Base-by-base conservation (phyloP, 2,329 filamentous ascomycete species). In the Fusarium chuoi region DNA sequence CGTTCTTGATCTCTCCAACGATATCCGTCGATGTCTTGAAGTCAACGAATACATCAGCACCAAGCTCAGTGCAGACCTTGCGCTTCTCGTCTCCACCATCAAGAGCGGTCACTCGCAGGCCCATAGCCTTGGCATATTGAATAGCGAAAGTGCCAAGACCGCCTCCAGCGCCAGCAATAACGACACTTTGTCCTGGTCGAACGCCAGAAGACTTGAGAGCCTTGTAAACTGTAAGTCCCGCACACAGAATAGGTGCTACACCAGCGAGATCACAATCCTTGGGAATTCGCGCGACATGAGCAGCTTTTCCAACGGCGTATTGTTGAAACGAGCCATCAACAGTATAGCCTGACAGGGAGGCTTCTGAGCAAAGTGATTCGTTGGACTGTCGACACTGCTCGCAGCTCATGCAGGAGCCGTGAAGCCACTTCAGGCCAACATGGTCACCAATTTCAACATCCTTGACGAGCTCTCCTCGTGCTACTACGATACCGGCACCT, bases 241-340 rank as follows among this genome's bases (percentile, higher is more conserved):
- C 93, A 82, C 93, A 96, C n/a, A 96, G 88, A 48, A 96, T 88
- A 3, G 94, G 94, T 1, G 94, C 89, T 48, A 96, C 87, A 36
- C 89, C 92, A 76, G 94, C 94, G 41, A 97, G 90, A 51, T 89
- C 85, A 66, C 91, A 87, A 4, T 92, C 89, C 81, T 94, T 92
- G 66, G 93, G 92, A 69, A 97, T 91, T 73, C 92, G 90, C 14
- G 94, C 93, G 8, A 95, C 90, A 82, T 96, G 93, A 9, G 92
- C 90, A 6, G 94, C 94, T 81, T 96, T 96, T 76, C 90, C 94
- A 76, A 97, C 90, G 79, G 89, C 89, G 85, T 97, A 97, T 85
- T 97, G 91, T 85, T 98, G 94, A 88, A 97, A 98, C 28, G 91
- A 91, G 26, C 94, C 94, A 80, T 97, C 93, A 78, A 97, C 94